Base-by-base conservation (phyloP, 2,329 filamentous ascomycete species). In the Talaromyces sp. region DNA sequence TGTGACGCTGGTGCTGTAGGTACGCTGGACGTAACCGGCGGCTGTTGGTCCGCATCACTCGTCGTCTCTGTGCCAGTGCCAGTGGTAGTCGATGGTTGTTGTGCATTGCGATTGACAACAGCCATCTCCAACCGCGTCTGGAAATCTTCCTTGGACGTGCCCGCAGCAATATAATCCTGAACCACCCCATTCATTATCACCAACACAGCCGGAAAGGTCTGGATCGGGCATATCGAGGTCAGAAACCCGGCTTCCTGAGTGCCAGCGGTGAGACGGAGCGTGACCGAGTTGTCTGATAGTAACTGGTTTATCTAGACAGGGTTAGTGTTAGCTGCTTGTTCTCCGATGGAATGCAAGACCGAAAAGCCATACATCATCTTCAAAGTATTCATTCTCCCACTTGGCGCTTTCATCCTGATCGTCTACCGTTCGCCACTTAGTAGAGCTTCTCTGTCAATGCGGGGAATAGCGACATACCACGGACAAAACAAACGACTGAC, bases 241-340 rank as follows among this genome's bases (percentile, higher is more conserved):
- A 98, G 81, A 69, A 92, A 96, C 5, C 85, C 87, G 9, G 92
- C 92, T 78, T 96, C 92, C 66, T 89, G 85, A 1, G 90, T 92
- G 27, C 88, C 90, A 18, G 88, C 86, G 36, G 82, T 76, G 27
- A 97, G 81, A 57, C 88, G 85, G 27, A 97, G 80, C 7, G 89
- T 78, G 23, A 97, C 81, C 2, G 91, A 85, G 69, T 87, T 85
- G 40, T 82, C 78, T 30, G 80, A 76, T 61, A 95, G 80, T 31
- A 86, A 70, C 58, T 78, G 76, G 58, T 79, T 81, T 59, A 89
- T 71, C 85, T 89, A 65, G 23, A 68, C 60, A 51, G 67, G 56
- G 23, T 23, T 5, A 27, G 28, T 10, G 50, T 68, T 60, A 63
- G 65, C 54, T 57, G 16, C 42, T n/a, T n/a, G 14, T 9, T 47